These are phyloP conservation scores for Ascochyta pisi DNA, from an alignment of 2,329 filamentous ascomycete species.

Conservation along the genomic window DNA sequence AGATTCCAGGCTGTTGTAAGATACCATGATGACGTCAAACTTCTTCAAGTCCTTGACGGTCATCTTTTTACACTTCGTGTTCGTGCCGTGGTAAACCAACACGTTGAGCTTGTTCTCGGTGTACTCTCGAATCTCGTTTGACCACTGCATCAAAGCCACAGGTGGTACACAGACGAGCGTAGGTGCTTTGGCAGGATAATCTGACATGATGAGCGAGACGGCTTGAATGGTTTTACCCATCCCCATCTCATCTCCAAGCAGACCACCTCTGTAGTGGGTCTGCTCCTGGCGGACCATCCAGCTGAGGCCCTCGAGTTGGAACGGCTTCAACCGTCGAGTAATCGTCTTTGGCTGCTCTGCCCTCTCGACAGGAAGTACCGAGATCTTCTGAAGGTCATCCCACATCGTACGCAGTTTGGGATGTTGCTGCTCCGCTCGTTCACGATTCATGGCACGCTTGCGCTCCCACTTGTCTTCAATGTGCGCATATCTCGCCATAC, in stretches of 20 bases:
- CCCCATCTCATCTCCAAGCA: slow-evolving; percentile 98
- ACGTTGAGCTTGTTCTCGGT: slow-evolving; percentile 91
- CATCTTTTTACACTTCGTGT: slow-evolving; percentile 80
- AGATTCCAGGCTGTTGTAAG: slow-evolving; percentile 89
- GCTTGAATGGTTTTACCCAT: slow-evolving; percentile 99
- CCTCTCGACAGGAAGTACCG: slow-evolving; percentile 68
- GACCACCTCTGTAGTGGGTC: slow-evolving; percentile 82
- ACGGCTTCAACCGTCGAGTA: slow-evolving; percentile 83
- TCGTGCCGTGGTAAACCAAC: slow-evolving; percentile 87
- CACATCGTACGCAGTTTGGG: slow-evolving; percentile 86
- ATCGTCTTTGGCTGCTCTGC: slow-evolving; percentile 79
- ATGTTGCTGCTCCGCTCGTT: slow-evolving; percentile 75
- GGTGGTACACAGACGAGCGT: slow-evolving; percentile 90
- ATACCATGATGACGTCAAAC: slow-evolving; percentile 96
- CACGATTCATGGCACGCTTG: slow-evolving; percentile 62
- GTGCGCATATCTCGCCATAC: slow-evolving; percentile 38
- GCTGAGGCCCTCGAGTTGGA: slow-evolving; percentile 89
- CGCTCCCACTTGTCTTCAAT: slow-evolving; percentile 51
- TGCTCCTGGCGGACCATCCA: slow-evolving; percentile 96
- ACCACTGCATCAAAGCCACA: slow-evolving; percentile 96
- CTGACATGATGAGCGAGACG: slow-evolving; percentile 97
- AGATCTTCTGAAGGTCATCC: slow-evolving; percentile 72
- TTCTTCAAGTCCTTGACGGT: slow-evolving; percentile 76
- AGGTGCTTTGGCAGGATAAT: slow-evolving; percentile 83
- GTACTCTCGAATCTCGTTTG: slow-evolving; percentile 64